phyloP scores from a whole-genome alignment of 805 yeast genomes.

The Cyberlindnera veronae region DNA sequence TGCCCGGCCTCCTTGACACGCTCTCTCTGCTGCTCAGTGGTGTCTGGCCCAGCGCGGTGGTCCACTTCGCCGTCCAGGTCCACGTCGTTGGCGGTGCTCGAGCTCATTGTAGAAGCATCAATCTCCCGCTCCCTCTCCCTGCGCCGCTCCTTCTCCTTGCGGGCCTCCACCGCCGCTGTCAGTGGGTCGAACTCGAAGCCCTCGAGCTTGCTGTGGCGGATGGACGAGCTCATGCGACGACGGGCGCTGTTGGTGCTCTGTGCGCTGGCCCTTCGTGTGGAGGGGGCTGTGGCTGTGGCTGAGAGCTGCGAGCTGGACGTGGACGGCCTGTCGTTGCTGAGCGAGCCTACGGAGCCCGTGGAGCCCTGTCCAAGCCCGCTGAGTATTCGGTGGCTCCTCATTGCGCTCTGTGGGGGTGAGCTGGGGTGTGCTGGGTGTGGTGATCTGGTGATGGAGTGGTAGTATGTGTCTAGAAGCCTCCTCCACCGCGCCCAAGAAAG shows the following conservation, averaged over 20 bases:
- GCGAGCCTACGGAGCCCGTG: too few species aligned
- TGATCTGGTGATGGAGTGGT: neutral
- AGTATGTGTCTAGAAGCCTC: too few species aligned
- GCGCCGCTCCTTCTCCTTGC: constrained; percentile 11
- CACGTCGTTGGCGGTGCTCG: constrained; percentile 5
- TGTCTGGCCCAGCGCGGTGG: neutral
- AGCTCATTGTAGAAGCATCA: constrained; percentile 6
- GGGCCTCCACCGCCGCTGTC: constrained; percentile 12
- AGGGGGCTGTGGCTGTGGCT: neutral
- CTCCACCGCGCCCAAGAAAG: too few species aligned
- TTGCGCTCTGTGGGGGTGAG: neutral
- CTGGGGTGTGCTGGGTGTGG: neutral
- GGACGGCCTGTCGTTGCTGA: too few species aligned
- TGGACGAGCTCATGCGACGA: constrained; percentile 9
- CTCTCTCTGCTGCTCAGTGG: constrained; percentile 11
- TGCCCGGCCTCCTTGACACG: constrained; percentile 33
- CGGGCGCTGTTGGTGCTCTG: constrained; percentile 3
- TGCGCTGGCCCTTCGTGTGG: neutral
- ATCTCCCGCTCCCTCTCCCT: constrained; percentile 8
- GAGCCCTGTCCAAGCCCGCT: constrained; percentile 5
- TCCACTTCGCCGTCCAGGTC: neutral
- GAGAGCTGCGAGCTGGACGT: too few species aligned
- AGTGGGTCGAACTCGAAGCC: constrained; percentile 28
- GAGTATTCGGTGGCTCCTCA: constrained; percentile 2
- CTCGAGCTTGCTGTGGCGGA: constrained; percentile 13